Conservation (phyloP, 2,329 filamentous ascomycete species). For the Verticillium longisporum region DNA sequence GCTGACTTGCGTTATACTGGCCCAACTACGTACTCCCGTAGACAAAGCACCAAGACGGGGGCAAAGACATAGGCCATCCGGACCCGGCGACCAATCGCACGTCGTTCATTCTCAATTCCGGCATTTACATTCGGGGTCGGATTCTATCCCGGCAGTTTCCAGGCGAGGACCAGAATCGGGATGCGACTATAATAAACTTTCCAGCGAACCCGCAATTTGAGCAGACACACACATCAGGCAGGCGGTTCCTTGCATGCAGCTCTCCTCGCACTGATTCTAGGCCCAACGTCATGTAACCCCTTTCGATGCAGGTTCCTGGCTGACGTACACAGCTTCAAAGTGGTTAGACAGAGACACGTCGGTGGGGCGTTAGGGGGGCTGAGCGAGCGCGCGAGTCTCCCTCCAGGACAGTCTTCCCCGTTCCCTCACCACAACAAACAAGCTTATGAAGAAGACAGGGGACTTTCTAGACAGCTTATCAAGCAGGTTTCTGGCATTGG, state of each 20-base stretch:
- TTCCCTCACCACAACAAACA: neutral
- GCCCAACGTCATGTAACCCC: neutral
- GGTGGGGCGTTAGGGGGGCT: neutral
- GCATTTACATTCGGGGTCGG: neutral
- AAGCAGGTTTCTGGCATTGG: neutral
- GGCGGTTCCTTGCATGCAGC: neutral
- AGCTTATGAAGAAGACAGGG: neutral
- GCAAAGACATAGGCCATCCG: neutral
- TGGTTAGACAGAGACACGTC: neutral
- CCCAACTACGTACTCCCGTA: neutral
- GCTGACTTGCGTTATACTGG: neutral
- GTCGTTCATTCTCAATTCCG: neutral
- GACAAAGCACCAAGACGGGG: neutral
- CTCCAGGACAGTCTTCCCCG: neutral
- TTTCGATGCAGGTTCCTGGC: neutral
- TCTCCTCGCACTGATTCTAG: neutral
- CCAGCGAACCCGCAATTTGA: neutral
- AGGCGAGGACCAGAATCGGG: neutral
- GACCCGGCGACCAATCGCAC: neutral
- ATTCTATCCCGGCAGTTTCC: neutral
- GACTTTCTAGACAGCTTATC: neutral
- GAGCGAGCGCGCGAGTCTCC: neutral
- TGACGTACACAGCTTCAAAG: neutral
- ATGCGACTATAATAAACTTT: neutral
- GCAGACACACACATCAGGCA: neutral